Percentiles rank a stretch among this genome's conserved stretches.
phyloP scores from a whole-genome alignment of 805 yeast genomes.

The Wickerhamiella bombiphila region DNA sequence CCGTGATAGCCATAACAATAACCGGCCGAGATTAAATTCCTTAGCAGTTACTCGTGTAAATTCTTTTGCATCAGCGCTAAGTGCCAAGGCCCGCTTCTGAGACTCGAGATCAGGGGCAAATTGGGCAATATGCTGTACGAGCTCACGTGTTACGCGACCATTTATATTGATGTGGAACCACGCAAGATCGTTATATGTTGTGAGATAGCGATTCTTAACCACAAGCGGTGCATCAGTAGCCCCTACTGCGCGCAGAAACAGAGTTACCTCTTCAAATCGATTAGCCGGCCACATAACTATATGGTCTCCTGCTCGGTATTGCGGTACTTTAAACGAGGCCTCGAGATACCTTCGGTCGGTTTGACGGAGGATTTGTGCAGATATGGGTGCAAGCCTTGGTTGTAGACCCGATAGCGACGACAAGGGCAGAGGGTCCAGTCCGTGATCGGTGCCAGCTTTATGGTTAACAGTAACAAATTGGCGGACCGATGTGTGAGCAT shows the following conservation, averaged over 20 bases:
- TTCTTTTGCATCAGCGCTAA: conserved; percentile 40
- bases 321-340: conserved; percentile 47
- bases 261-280: conserved; percentile 41
- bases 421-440: neutral
- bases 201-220: conserved; percentile 33
- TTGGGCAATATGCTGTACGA: conserved; percentile 44
- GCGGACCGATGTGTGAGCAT: conserved; percentile 34
- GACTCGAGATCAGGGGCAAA: conserved; percentile 49
- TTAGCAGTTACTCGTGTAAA: conserved; percentile 44
- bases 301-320: conserved; percentile 73
- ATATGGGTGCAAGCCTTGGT: neutral
- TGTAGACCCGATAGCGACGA: neutral
- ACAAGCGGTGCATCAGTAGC: conserved; percentile 27
- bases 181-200: conserved; percentile 49
- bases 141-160: conserved; percentile 68
- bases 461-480: too few species aligned
- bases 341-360: conserved; percentile 32
- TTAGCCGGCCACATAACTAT: conserved; percentile 79
- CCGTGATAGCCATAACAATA: conserved; percentile 39
- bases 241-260: conserved; percentile 40
- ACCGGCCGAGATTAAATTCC: conserved; percentile 50
- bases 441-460: conserved; percentile 10
- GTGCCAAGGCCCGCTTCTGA: conserved; percentile 27
- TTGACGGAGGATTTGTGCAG: neutral
- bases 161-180: conserved; percentile 64